These are phyloP conservation scores for Candida chilensis DNA, from an alignment of 805 yeast species.

Conservation along the genomic window DNA sequence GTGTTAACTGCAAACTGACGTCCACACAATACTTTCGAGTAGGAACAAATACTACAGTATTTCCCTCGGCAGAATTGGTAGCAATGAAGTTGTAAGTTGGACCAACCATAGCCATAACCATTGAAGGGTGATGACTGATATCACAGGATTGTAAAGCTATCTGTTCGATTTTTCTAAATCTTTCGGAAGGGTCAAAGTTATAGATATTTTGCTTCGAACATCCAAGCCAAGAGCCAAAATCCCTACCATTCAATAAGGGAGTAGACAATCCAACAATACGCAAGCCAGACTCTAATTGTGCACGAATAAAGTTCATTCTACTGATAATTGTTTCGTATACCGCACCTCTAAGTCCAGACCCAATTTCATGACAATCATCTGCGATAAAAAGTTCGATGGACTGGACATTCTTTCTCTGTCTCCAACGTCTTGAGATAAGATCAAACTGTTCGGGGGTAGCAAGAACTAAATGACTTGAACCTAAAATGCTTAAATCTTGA, in stretches of 20 bases:
- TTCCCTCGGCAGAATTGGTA: conserved; percentile 15
- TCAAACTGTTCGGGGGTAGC: conserved; percentile 81
- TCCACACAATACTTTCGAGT: conserved; percentile 45
- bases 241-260: conserved; percentile 67
- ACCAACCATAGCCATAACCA: conserved; percentile 40
- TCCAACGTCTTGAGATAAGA: conserved; percentile 71
- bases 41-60: conserved; percentile 48
- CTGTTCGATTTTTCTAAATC: conserved; percentile 44
- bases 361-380: conserved; percentile 66
- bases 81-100: conserved; percentile 36
- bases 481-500: conserved; percentile 45
- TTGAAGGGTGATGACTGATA: conserved; percentile 40
- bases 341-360: conserved; percentile 46
- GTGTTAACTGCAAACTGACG: conserved; percentile 34
- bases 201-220: conserved; percentile 49
- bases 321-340: conserved; percentile 63
- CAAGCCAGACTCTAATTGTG: conserved; percentile 47
- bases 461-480: conserved; percentile 55
- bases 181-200: conserved; percentile 61
- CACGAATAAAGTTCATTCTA: conserved; percentile 61
- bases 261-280: conserved; percentile 66
- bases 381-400: conserved; percentile 58
- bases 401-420: conserved; percentile 61
- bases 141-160: conserved; percentile 44
- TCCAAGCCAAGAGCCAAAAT: conserved; percentile 84